A percentile compares a stretch with the other conserved stretches of the same genome.
These are phyloP conservation scores for Excoecaria cochinchinensis DNA, from an alignment of 345 rosid species.

Conservation along the genomic window DNA sequence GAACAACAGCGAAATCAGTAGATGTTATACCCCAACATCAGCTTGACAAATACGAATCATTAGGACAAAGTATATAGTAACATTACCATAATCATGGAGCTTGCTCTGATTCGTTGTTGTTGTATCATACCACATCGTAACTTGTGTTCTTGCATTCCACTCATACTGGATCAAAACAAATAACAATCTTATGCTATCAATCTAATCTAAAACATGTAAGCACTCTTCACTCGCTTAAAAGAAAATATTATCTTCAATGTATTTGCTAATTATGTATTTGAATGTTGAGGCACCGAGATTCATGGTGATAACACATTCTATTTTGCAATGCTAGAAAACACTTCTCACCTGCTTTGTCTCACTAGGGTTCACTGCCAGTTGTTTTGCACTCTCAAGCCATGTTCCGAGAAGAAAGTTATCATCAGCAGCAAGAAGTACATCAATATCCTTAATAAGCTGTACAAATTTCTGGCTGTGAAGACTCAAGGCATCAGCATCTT, in stretches of 20 bases:
- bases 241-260: background rate
- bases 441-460: conserved; percentile 71
- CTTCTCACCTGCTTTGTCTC: conserved; percentile 70
- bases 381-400: conserved; percentile 87
- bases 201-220: background rate
- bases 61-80: conserved; percentile 8
- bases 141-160: conserved; percentile 92
- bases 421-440: conserved; percentile 74
- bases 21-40: background rate
- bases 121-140: conserved; percentile 95
- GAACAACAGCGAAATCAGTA: conserved; percentile 14
- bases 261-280: background rate
- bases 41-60: background rate
- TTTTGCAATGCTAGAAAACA: background rate
- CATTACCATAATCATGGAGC: conserved; percentile 88
- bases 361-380: conserved; percentile 47
- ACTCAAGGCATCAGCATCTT: conserved; percentile 51
- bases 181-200: background rate
- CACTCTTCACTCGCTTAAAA: background rate
- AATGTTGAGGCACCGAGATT: background rate
- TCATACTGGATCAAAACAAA: conserved; percentile 49
- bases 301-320: background rate
- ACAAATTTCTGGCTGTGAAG: conserved; percentile 49
- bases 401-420: conserved; percentile 76
- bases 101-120: conserved; percentile 65